Conservation (phyloP, 805 yeast genomes). For the Schizosaccharomyces octosporus region DNA sequence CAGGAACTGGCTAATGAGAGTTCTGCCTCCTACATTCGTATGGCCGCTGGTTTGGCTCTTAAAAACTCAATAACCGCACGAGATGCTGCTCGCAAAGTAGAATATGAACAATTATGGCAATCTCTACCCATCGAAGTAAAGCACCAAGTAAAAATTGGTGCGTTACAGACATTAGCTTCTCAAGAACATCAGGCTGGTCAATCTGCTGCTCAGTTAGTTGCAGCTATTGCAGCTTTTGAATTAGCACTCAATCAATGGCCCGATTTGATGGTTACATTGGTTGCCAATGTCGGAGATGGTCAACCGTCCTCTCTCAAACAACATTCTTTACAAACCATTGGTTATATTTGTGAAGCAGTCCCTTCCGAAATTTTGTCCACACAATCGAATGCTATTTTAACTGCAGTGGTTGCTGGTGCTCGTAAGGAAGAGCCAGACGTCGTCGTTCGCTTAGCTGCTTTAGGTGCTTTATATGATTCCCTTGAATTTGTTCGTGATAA, state of each 20-base stretch:
- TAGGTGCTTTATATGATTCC: slow-evolving; percentile 76
- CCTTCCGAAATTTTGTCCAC: slow-evolving; percentile 60
- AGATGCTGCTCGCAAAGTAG: slow-evolving; percentile 5
- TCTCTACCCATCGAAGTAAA: slow-evolving; percentile 30
- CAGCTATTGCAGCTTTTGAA: slow-evolving; percentile 92
- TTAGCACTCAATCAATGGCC: slow-evolving; percentile 75
- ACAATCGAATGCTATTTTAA: slow-evolving; percentile 75
- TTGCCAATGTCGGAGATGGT: slow-evolving; percentile 61
- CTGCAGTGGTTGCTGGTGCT: slow-evolving; percentile 93
- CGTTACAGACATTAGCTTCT: slow-evolving; percentile 38
- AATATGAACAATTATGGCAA: slow-evolving; percentile 37
- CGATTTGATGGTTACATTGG: slow-evolving; percentile 57
- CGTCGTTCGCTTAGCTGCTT: slow-evolving; percentile 65
- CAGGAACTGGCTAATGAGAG: slow-evolving; percentile 43
- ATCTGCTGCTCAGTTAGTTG: slow-evolving; percentile 78
- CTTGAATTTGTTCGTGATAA: slow-evolving; percentile 69
- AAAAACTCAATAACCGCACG: slow-evolving; percentile 77
- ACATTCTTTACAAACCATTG: slow-evolving; percentile 69
- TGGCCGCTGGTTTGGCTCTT: slow-evolving; percentile 68
- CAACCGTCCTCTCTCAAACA: slow-evolving; percentile 54
- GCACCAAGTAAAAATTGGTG: slow-evolving; percentile 35
- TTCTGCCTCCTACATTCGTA: slow-evolving; percentile 55
- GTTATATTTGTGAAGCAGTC: slow-evolving; percentile 86
- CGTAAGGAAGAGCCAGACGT: slow-evolving; percentile 53
- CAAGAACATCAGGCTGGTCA: slow-evolving; percentile 58